Conservation (phyloP, 2,329 filamentous ascomycete species). For the Fusarium piperis region DNA sequence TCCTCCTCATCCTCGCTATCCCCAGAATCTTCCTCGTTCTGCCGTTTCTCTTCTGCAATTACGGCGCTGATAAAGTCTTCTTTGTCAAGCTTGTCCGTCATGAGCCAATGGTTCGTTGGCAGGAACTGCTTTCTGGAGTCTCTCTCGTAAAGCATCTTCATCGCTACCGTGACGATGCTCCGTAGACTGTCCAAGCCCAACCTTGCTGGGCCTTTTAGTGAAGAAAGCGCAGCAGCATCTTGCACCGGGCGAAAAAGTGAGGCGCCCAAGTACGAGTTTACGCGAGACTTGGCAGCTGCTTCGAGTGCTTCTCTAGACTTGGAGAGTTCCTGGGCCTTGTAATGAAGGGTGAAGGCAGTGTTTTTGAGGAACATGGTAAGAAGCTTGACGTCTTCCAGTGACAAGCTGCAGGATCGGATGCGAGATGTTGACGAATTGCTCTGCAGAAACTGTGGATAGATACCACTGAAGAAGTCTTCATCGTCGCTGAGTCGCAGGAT, state of each 20-base stretch:
- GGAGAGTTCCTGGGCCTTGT: slow-evolving; percentile 74
- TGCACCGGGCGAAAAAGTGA: slow-evolving; percentile 1
- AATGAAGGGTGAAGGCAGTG: slow-evolving; percentile 87
- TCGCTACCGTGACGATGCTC: slow-evolving; percentile 78
- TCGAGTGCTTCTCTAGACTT: slow-evolving; percentile 39
- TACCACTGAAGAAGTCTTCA: slow-evolving; percentile 85
- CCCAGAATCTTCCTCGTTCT: slow-evolving; percentile 62
- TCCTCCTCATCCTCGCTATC: slow-evolving; percentile 52
- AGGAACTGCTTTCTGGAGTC: slow-evolving; percentile 90
- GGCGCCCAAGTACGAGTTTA: slow-evolving; percentile 44
- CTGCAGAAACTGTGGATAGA: slow-evolving; percentile 53
- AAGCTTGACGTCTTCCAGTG: slow-evolving; percentile 74
- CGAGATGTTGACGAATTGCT: slow-evolving; percentile 55
- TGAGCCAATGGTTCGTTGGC: slow-evolving; percentile 88
- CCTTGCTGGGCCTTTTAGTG: slow-evolving; percentile 33
- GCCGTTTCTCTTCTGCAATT: slow-evolving; percentile 85
- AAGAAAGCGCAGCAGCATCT: neutral
- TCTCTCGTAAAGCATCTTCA: slow-evolving; percentile 91
- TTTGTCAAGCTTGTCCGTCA: slow-evolving; percentile 90
- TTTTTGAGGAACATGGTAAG: slow-evolving; percentile 90
- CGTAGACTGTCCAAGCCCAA: slow-evolving; percentile 82
- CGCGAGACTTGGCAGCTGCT: slow-evolving; percentile 36
- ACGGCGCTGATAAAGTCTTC: slow-evolving; percentile 86
- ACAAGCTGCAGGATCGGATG: slow-evolving; percentile 72
- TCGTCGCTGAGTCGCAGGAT: slow-evolving; percentile 93